Conservation (phyloP, 2,329 filamentous ascomycete species). For the Raffaelea ambrosiae region DNA sequence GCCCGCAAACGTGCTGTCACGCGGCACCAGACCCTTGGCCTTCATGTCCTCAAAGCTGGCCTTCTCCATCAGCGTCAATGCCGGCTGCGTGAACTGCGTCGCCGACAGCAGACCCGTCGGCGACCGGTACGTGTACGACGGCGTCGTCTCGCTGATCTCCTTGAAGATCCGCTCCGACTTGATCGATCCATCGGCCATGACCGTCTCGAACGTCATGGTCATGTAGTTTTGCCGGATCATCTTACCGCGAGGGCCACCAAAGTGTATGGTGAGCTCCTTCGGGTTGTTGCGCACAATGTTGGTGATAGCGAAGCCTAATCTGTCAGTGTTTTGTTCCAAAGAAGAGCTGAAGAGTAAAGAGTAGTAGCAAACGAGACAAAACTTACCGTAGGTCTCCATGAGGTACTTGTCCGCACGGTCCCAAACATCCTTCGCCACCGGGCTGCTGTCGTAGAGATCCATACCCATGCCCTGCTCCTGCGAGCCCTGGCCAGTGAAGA, state of each 20-base stretch:
- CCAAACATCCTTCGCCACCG: slow-evolving; percentile 95
- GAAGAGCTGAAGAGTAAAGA: background rate
- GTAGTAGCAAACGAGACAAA: background rate
- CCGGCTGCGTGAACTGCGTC: slow-evolving; percentile 97
- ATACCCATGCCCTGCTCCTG: slow-evolving; percentile 99
- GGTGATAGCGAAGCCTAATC: slow-evolving; percentile 80
- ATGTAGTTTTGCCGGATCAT: slow-evolving; percentile 98
- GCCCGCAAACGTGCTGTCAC: slow-evolving; percentile 94
- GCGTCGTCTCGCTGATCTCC: slow-evolving; percentile 85
- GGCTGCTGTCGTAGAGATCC: slow-evolving; percentile 91
- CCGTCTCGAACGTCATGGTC: slow-evolving; percentile 99
- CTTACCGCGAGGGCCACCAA: slow-evolving; percentile 93
- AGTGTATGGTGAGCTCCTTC: slow-evolving; percentile 96
- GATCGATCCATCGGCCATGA: slow-evolving; percentile 80
- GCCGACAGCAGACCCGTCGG: slow-evolving; percentile 91
- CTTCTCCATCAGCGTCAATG: slow-evolving; percentile 98
- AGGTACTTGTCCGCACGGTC: slow-evolving; percentile 96
- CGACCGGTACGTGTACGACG: slow-evolving; percentile 94
- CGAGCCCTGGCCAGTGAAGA: slow-evolving; percentile 96
- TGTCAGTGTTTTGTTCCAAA: background rate
- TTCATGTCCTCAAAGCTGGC: slow-evolving; percentile 99
- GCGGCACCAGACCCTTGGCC: slow-evolving; percentile 87
- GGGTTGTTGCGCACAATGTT: slow-evolving; percentile 99
- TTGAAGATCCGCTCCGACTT: slow-evolving; percentile 99
- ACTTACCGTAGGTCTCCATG: slow-evolving; percentile 91